Evolutionary conservation across 805 yeast species (phyloP), one percentile per base, ranked within the genome.

Genomic region (Candida hungchunana): DNA sequence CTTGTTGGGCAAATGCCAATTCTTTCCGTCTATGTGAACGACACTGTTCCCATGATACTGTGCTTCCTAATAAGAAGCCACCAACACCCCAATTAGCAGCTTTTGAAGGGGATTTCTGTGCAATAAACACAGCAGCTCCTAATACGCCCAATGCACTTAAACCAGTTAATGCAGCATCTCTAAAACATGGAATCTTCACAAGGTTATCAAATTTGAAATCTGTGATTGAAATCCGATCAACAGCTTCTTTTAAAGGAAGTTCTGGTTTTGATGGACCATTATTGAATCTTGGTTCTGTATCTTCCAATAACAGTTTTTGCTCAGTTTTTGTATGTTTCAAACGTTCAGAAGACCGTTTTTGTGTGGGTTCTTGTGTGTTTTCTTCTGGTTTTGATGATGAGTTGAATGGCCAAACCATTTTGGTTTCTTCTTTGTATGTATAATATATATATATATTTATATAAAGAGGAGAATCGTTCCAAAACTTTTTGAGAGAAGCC

Each of bases 31-130:
- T 69, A 31, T 76, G 69, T 32, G 77, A 67, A 40, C 95, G 69
- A 58, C 97, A 89, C 60, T 87, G 95, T 56, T 89, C 96, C 96
- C 96, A 89, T 1, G 95, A 85, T 18, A 84, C 78, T 0, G 84
- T 69, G 29, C 85, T 77, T 1, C 96, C 96, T 15, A 87, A 56
- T 37, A 84, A 60, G 45, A 87, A 75, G 4, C 93, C 95, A 25
- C 83, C 82, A 33, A 84, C 67, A 8, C 81, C 80, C 96, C 96
- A 89, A 53, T 89, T 85, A 12, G 75, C 66, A 1, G 94, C 79
- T 42, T 71, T 71, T 8, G 64, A 56, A 0, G 80, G 69, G 32
- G 75, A 74, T 50, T 79, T 79, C 50, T 79, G 86, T 34, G 79
- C 75, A 22, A 81, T 53, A 38, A 82, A 78, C 24, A 83, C 79